Percentiles rank a stretch among this genome's conserved stretches.
These are phyloP conservation scores for Phytophthora sansomeana DNA, from an alignment of 352 stramenopile genomes.

Conservation along the genomic window DNA sequence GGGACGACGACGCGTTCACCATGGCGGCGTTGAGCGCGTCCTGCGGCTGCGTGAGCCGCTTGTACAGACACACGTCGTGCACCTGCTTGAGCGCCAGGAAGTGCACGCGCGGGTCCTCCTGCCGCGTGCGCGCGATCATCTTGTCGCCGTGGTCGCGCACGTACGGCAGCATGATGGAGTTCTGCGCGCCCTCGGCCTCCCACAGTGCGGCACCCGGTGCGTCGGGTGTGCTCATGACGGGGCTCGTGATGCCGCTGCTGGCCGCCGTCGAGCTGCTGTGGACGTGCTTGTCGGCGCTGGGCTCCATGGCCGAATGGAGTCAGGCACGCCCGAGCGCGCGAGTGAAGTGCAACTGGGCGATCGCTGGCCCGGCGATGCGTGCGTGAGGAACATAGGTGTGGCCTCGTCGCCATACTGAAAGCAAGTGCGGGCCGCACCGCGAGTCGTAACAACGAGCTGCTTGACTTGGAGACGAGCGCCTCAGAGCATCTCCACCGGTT, in stretches of 20 bases:
- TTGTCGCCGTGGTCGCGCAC: slow-evolving; percentile 58
- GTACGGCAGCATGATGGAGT: slow-evolving; percentile 64
- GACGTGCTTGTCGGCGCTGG: slow-evolving; percentile 23
- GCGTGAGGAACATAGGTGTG: slow-evolving; percentile 13
- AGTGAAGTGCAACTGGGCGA: slow-evolving; percentile 26
- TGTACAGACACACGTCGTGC: slow-evolving; percentile 76
- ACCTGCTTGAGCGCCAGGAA: slow-evolving; percentile 68
- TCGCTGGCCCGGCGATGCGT: background rate
- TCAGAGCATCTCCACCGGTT: no score
- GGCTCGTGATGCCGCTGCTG: slow-evolving; percentile 24
- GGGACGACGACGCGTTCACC: slow-evolving; percentile 10
- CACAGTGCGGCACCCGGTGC: slow-evolving; percentile 51
- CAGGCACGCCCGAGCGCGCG: slow-evolving; percentile 2
- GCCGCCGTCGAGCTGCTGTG: slow-evolving; percentile 28
- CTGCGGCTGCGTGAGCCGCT: slow-evolving; percentile 39
- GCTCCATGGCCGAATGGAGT: slow-evolving; percentile 29
- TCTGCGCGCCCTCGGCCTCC: slow-evolving; percentile 36
- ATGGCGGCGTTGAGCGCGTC: slow-evolving; percentile 24
- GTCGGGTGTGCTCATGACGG: slow-evolving; percentile 27
- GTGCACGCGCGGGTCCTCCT: slow-evolving; percentile 58
- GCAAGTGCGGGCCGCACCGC: background rate
- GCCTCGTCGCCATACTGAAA: slow-evolving; percentile 4
- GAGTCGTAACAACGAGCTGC: slow-evolving; percentile 9
- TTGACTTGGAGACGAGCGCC: slow-evolving; percentile 7
- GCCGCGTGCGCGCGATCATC: slow-evolving; percentile 49